These are phyloP conservation scores for Ceratocystis alfenasii DNA, from an alignment of 2,329 filamentous ascomycete genomes.

Conservation along the genomic window DNA sequence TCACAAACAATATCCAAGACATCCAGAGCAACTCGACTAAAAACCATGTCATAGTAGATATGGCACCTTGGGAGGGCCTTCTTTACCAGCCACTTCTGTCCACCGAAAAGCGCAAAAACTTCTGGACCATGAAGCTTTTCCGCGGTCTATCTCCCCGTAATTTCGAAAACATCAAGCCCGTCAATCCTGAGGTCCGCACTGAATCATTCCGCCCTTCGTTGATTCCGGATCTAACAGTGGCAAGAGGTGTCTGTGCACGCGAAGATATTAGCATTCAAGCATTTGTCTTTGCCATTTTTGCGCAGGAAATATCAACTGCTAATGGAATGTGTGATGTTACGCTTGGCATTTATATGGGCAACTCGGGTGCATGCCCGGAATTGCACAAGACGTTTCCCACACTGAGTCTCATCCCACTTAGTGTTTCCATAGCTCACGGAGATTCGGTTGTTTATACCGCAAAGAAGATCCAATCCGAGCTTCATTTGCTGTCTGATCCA, in stretches of 20 bases:
- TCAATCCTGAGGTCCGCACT: constrained; percentile 34
- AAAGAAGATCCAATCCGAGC: constrained; percentile 7
- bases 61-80: constrained; percentile 27
- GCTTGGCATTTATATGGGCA: constrained; percentile 74
- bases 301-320: constrained; percentile 33
- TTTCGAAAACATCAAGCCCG: constrained; percentile 26
- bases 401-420: constrained; percentile 65
- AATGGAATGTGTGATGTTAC: constrained; percentile 33
- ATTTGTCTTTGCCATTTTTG: constrained; percentile 61
- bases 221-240: constrained; percentile 30
- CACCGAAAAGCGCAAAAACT: constrained; percentile 26
- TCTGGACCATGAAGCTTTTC: constrained; percentile 36
- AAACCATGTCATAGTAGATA: constrained; percentile 6
- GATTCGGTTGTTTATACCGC: background rate
- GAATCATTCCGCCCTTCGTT: constrained; percentile 26
- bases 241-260: constrained; percentile 31
- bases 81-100: constrained; percentile 18
- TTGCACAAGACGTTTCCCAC: constrained; percentile 51
- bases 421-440: constrained; percentile 32
- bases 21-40: background rate
- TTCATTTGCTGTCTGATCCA: constrained; percentile 11
- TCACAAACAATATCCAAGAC: constrained; percentile 23
- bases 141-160: background rate
- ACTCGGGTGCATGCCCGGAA: constrained; percentile 43
- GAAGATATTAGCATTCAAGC: constrained; percentile 57